These are phyloP conservation scores for Ogataea pignaliae DNA, from an alignment of 805 yeast genomes.

Conservation along the genomic window DNA sequence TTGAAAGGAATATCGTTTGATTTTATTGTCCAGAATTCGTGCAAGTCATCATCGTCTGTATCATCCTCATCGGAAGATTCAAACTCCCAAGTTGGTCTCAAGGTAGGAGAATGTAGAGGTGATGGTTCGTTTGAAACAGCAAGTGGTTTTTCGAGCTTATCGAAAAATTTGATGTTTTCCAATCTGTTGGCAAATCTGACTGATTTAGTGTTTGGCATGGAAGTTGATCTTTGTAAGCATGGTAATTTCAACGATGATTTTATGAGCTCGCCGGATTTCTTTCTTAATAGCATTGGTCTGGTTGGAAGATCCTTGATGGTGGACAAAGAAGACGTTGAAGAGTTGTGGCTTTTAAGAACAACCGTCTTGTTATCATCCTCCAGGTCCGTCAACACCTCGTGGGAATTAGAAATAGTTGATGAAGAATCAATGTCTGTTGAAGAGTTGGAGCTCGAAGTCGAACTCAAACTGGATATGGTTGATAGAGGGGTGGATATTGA, in stretches of 20 bases:
- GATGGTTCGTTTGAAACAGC: constrained; percentile 59
- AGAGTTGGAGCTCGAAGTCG: constrained; percentile 6
- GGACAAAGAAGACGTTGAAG: constrained; percentile 14
- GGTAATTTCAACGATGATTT: constrained; percentile 46
- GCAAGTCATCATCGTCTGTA: constrained; percentile 18
- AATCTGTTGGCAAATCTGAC: constrained; percentile 62
- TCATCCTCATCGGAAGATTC: constrained; percentile 21
- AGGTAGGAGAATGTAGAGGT: constrained; percentile 31
- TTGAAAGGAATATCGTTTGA: constrained; percentile 29
- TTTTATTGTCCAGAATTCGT: constrained; percentile 26
- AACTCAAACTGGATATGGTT: constrained; percentile 16
- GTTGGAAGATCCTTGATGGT: constrained; percentile 15
- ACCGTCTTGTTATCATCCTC: constrained; percentile 28
- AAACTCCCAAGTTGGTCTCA: constrained; percentile 25
- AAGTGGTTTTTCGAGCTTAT: constrained; percentile 55
- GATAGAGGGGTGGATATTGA: constrained; percentile 27
- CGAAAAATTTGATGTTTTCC: constrained; percentile 61
- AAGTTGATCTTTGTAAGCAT: constrained; percentile 34
- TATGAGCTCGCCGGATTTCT: constrained; percentile 50
- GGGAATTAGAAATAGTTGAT: constrained; percentile 3
- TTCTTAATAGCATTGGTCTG: constrained; percentile 36
- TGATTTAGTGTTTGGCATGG: constrained; percentile 52
- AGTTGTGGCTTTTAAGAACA: constrained; percentile 7
- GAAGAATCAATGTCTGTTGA: constrained; percentile 8
- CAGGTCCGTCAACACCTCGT: not conserved